Conservation (phyloP, 768 basidiomycete species). For the Lactarius akahatsu region DNA sequence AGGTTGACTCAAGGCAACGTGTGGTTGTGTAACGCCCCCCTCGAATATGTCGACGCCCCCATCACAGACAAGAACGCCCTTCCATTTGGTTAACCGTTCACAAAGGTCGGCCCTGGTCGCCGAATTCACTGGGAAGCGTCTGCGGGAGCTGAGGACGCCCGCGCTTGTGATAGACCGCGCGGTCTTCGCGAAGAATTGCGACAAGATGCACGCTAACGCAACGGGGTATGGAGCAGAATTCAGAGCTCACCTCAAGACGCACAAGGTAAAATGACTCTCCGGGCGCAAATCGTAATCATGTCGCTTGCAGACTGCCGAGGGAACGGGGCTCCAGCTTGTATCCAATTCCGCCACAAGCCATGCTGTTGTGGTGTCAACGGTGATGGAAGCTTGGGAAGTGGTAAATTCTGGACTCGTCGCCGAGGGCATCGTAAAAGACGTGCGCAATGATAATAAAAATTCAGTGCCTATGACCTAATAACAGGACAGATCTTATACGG, state of each 20-base stretch:
- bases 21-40: neutral
- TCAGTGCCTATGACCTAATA: constrained; percentile 17
- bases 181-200: constrained; percentile 71
- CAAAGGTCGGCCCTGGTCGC: constrained; percentile 50
- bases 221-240: constrained; percentile 67
- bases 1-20: neutral
- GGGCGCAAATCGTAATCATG: neutral
- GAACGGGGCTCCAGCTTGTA: constrained; percentile 64
- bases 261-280: constrained; percentile 51
- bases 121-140: constrained; percentile 56
- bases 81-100: constrained; percentile 41
- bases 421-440: constrained; percentile 77
- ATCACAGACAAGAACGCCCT: constrained; percentile 49
- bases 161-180: constrained; percentile 75
- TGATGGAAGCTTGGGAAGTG: constrained; percentile 80
- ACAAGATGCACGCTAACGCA: constrained; percentile 65
- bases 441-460: constrained; percentile 1
- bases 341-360: constrained; percentile 53
- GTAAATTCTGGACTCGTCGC: constrained; percentile 63
- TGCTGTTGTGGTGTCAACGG: constrained; percentile 75
- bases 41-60: constrained; percentile 30
- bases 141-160: constrained; percentile 67
- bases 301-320: constrained; percentile 61
- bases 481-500: constrained; percentile 71
- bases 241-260: constrained; percentile 82